Evolutionary conservation across 1,139 yeast genomes (phyloP), one percentile per base, ranked within the genome.

Genomic region (Blastobotrys arbuscula): DNA sequence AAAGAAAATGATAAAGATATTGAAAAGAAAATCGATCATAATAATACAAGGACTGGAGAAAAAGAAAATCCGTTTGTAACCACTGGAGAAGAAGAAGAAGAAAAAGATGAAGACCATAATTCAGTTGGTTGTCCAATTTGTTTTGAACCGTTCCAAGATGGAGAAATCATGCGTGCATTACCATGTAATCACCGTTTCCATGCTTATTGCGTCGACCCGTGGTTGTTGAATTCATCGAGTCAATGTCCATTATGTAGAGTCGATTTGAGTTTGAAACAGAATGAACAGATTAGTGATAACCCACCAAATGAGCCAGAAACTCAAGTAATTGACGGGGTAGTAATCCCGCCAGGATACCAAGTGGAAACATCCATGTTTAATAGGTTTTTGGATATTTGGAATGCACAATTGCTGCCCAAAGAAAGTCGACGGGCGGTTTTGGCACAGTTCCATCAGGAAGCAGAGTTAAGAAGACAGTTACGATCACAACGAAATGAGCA

Each of bases 141-240:
- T 65, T 76, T 86, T 51, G 95, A 86, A 49, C 64, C 69, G 8
- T 61, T 63, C 44, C 50, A 57, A 28, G 81, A 77, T 10, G 90
- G 84, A 46, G 69, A 71, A 4, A 87, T 85, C 0, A 52, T 68
- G 31, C 75, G 95, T 48, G 87, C 88, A 0, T 70, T 86, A 45
- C 75, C 87, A 8, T 86, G 95, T 68, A 85, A 87, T 8, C 95
- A 86, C 66, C 86, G 82, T 9, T 86, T 82, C 73, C 95, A 86
- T 61, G 77, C 85, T 2, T 79, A 74, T 6, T 86, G 95, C 65
- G 75, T 86, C 42, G 95, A 86, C 60, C 90, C 92, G 0, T 86
- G 95, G 95, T 70, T 86, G 37, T 79, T 79, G 2, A 78, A 77
- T 57, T 70, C 89, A 52, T 76, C 87, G 48, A 87, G 88, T 0